Conservation (phyloP, 108 stramenopile genomes). For the Fragilaria radians region DNA sequence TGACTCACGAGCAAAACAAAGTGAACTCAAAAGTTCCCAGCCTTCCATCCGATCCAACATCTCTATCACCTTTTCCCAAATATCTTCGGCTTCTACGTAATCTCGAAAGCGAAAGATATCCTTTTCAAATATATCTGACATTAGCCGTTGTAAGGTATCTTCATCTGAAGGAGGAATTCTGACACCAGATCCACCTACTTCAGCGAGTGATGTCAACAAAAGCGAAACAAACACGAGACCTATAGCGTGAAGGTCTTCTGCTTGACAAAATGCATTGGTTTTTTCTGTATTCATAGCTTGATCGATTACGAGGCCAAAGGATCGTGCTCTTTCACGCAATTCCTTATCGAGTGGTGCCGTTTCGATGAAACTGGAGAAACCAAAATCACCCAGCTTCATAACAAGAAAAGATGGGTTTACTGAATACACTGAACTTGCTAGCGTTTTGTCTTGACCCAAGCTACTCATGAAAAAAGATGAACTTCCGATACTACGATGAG, state of each 20-base stretch:
- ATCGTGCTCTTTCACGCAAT: slow-evolving; percentile 45
- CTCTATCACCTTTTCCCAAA: slow-evolving; percentile 58
- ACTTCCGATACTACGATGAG: slow-evolving; percentile 74
- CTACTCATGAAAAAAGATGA: slow-evolving; percentile 48
- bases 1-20: slow-evolving; percentile 72
- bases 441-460: slow-evolving; percentile 56
- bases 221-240: slow-evolving; percentile 76
- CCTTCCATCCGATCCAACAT: slow-evolving; percentile 71
- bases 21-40: slow-evolving; percentile 57
- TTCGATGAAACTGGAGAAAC: slow-evolving; percentile 46
- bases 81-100: slow-evolving; percentile 71
- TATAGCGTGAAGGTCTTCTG: slow-evolving; percentile 79
- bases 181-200: slow-evolving; percentile 30
- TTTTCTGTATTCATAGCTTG: slow-evolving; percentile 19
- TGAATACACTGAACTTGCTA: slow-evolving; percentile 50
- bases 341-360: slow-evolving; percentile 56
- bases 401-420: slow-evolving; percentile 24
- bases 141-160: slow-evolving; percentile 70
- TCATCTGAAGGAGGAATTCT: slow-evolving; percentile 70
- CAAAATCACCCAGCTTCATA: slow-evolving; percentile 71
- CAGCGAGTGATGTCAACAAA: slow-evolving; percentile 61
- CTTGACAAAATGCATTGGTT: slow-evolving; percentile 55
- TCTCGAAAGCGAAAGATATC: slow-evolving; percentile 74
- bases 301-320: slow-evolving; percentile 51
- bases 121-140: slow-evolving; percentile 73